phyloP scores from a whole-genome alignment of 2,329 filamentous ascomycete species.

The Talaromyces rugulosus region DNA sequence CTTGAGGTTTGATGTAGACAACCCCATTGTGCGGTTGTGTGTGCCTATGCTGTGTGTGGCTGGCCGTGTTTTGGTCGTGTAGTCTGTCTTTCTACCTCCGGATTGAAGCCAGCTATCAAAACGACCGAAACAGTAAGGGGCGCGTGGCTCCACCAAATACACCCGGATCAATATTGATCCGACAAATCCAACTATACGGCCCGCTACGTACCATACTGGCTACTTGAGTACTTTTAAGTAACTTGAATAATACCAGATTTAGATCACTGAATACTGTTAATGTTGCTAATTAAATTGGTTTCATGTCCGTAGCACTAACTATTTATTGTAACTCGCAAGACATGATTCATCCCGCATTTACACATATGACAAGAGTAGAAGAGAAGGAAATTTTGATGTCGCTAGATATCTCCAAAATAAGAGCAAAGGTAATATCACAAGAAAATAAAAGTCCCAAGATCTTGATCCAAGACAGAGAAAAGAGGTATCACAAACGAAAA shows the following conservation, averaged over 20 bases:
- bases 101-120: conserved; percentile 12
- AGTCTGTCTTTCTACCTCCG: neutral
- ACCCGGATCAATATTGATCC: conserved; percentile 28
- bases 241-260: too few relatives aligned
- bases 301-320: neutral
- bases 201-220: too few relatives aligned
- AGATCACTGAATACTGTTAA: neutral
- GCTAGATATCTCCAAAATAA: neutral
- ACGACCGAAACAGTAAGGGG: conserved; percentile 18
- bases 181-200: conserved; percentile 1
- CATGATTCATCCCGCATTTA: neutral
- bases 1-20: conserved; percentile 25
- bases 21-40: conserved; percentile 20
- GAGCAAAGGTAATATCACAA: neutral
- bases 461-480: neutral
- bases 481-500: neutral
- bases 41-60: conserved; percentile 10
- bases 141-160: conserved; percentile 13
- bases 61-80: neutral
- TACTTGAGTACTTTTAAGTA: too few relatives aligned
- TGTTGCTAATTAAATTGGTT: neutral
- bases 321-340: neutral
- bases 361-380: neutral
- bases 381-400: neutral
- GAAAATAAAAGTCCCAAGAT: neutral